Evolutionary conservation across 495 filamentous ascomycete species (phyloP), one percentile per base, ranked within the genome.

Genomic region (Monascus purpureus): DNA sequence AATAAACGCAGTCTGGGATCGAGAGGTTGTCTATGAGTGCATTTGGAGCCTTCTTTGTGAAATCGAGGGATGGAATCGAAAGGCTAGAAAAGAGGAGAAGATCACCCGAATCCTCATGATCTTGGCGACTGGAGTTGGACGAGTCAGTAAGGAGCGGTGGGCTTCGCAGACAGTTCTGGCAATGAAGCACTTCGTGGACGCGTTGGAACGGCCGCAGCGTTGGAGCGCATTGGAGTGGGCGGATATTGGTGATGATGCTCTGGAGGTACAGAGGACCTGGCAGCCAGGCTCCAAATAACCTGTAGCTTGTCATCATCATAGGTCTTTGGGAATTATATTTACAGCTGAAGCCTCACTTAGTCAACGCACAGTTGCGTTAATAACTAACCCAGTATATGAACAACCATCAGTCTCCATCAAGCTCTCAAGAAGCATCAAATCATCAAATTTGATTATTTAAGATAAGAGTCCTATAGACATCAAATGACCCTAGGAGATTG

Each of bases 1-100:
- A 0, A 22, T 41, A 2, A 25, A 47, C 32, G 59, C 51, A 13
- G 25, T 12, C 12, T 71, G 67, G 65, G 59, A 71, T 38, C 57
- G 60, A 2, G 67, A 69, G 45, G 49, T 71, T n/a, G 59, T 68
- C 13, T 69, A 65, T 36, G 57, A 69, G 42, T 65, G 67, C 47
- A 41, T 63, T 1, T 69, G 67, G 67, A 61, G 59, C 40, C 35
- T 71, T 39, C 23, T 71, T 25, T 57, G 52, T 42, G 45, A 56
- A 34, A 35, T 69, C 14, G 60, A 67, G 32, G 50, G 55, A 7
- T 52, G 55, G 38, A 70, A 71, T 44, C 47, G 52, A 17, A 32
- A 14, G 2, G 8, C 19, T 19, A 28, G 18, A 12, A 20, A 6
- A 8, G 33, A 31, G 4, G 42, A 42, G 15, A 39, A 42, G 45